Evolutionary conservation across 1,139 yeast species (phyloP), one percentile per base, ranked within the genome.

Genomic region (Candida sojae): DNA sequence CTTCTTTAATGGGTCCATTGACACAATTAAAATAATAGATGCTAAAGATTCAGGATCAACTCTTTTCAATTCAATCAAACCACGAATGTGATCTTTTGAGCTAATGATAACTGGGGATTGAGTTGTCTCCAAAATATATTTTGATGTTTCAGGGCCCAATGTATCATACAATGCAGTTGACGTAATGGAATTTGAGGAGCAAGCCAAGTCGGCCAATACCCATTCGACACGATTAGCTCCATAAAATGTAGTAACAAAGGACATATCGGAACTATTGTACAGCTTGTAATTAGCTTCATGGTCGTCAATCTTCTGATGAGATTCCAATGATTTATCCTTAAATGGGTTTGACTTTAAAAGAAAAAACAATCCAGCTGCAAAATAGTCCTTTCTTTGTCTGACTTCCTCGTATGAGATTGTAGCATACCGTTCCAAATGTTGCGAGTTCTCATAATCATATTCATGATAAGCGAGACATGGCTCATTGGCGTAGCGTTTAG

Each of bases 111-210:
- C 60, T 1, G 78, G 78, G 30, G 73, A 65, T 42, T 65, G 58
- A 32, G 77, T 71, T 39, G 60, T 55, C 41, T 62, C 63, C 51
- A 73, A 62, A 40, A 73, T 71, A 52, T 60, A 69, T 50, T 58
- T 59, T 4, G 76, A 68, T 28, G 73, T 64, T 11, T 61, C 64
- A 1, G 62, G 63, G 1, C 77, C 77, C 53, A 72, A 66, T 39
- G 73, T 72, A 49, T 73, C 77, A 50, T 73, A 73, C 44, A 73
- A 62, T 1, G 76, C 71, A 13, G 77, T 71, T 48, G 61, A 66
- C 37, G 76, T 67, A 44, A 73, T 62, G 6, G 74, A 63, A 52
- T 57, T 70, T 23, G 72, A 61, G 3, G 66, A 54, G 49, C 75
- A 71, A 5, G 73, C 72, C 49, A 72, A 54, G 55, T 73, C 78